Conservation (phyloP, 805 yeast species). For the Brettanomyces bruxellensis region DNA sequence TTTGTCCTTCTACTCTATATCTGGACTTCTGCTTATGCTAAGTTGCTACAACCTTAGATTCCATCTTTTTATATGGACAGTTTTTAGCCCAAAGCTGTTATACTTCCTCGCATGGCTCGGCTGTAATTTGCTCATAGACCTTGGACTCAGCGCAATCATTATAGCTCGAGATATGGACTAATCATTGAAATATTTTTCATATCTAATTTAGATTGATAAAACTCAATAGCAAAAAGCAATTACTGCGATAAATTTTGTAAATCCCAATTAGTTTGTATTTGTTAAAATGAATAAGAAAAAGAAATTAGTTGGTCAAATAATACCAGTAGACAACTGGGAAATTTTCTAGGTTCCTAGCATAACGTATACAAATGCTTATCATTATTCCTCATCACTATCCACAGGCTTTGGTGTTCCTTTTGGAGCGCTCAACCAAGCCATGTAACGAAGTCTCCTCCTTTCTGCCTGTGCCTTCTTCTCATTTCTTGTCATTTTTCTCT, state of each 20-base stretch:
- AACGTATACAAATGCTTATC: not conserved
- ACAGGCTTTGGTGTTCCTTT: slow-evolving; percentile 96
- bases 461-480: slow-evolving; percentile 87
- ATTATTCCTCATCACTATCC: slow-evolving; percentile 89
- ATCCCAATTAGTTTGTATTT: not conserved
- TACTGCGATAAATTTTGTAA: not conserved
- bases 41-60: slow-evolving; percentile 72
- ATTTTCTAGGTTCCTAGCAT: not conserved
- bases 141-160: slow-evolving; percentile 16
- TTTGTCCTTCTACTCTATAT: slow-evolving; percentile 48
- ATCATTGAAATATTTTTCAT: not conserved
- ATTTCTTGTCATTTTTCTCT: slow-evolving; percentile 96
- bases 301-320: not conserved
- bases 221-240: not conserved
- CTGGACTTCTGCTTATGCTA: slow-evolving; percentile 47
- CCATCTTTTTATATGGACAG: slow-evolving; percentile 96
- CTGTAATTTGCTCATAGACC: slow-evolving; percentile 35
- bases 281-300: not conserved
- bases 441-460: slow-evolving; percentile 87
- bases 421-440: slow-evolving; percentile 92
- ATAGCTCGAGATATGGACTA: slow-evolving; percentile 12
- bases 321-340: not conserved
- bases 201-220: slow-evolving; percentile 1
- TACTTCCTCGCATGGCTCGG: slow-evolving; percentile 72
- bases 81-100: slow-evolving; percentile 85